Evolutionary conservation across 2,329 filamentous ascomycete genomes (phyloP), one percentile per base, ranked within the genome.

Genomic region (Capronia epimyces): DNA sequence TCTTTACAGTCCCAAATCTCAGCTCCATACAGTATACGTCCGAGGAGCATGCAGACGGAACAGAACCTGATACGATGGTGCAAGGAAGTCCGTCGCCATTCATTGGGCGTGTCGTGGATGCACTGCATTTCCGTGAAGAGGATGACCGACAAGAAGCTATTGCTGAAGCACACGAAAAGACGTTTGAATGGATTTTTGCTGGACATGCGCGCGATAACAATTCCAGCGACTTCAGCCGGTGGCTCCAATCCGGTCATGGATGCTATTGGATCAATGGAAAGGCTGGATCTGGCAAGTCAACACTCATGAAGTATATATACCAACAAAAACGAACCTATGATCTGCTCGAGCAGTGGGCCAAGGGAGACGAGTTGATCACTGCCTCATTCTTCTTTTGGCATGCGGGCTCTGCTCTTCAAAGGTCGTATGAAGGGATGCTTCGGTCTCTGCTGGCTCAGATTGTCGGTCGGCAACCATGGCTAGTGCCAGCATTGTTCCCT

Each of bases 241-340:
- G 49, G 49, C 49, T 52, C 9, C 5, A 36, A 15, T 7, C 6
- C 8, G 45, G 37, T 1, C 7, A 36, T 20, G 45, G 34, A 1
- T 6, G 7, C 12, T 54, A 54, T 22, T 54, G 42, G 47, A 42
- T 50, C 21, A 27, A 43, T 22, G 51, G 51, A 21, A 54, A 50
- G 25, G 47, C 51, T 25, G 51, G 46, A 12, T 46, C 37, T n/a
- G 51, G 51, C 10, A 54, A 54, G 22, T 46, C 37, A 15, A 54
- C 51, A 5, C 36, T 54, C 12, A 54, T 54, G 47, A 54, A 54
- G 32, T 54, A 37, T 20, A 12, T 54, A 4, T 3, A 36, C 10
- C 15, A 34, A 1, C 42, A 50, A 13, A 7, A 18, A 3, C 8
- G 2, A 10, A 39, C 32, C 15, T 7, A 18, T 6, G 16, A 40